These are phyloP conservation scores for Aspergillus neoniger DNA, from an alignment of 2,329 filamentous ascomycete species.

Conservation along the genomic window DNA sequence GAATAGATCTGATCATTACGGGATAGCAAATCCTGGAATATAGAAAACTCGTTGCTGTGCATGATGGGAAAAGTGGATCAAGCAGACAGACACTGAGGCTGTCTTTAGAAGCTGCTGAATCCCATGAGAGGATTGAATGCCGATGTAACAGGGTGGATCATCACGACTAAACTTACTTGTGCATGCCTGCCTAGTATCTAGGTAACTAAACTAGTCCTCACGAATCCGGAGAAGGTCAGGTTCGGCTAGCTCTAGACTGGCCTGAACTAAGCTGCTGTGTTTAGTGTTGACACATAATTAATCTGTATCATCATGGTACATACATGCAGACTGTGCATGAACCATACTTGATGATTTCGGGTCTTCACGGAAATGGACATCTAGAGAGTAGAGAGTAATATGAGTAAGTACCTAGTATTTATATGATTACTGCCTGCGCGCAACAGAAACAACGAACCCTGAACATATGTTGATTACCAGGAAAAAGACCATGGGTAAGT, in stretches of 20 bases:
- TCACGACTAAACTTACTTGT: neutral
- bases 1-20: too few species aligned
- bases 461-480: neutral
- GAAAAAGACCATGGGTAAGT: too few species aligned
- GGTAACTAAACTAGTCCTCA: neutral
- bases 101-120: too few species aligned
- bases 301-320: neutral
- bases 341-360: neutral
- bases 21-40: too few species aligned
- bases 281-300: neutral
- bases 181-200: neutral
- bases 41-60: too few species aligned
- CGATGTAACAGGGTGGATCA: neutral
- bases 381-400: neutral
- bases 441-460: neutral
- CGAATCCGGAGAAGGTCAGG: neutral
- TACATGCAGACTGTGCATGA: slow-evolving; percentile 8
- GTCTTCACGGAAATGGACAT: neutral
- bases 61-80: too few species aligned
- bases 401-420: neutral
- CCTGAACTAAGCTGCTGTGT: neutral
- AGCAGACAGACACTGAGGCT: too few species aligned
- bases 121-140: neutral
- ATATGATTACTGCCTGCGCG: too few species aligned
- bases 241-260: neutral